Evolutionary conservation across 768 basidiomycete species (phyloP).

Genomic region (Naganishia onofrii): DNA sequence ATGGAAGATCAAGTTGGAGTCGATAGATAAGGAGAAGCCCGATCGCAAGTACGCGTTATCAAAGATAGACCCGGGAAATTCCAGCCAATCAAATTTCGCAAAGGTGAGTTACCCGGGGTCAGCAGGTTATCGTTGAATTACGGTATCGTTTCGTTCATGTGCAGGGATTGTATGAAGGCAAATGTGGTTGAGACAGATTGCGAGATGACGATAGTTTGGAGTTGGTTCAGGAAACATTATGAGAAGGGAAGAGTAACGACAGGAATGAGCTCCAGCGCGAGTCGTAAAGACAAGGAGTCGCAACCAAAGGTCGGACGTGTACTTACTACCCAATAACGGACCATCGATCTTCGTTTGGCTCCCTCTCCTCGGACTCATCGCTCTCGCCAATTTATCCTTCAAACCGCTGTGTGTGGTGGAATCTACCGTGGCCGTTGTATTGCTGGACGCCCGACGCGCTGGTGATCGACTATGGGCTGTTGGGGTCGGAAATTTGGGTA

Average conservation of each 20-base stretch:
- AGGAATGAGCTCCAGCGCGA: not conserved
- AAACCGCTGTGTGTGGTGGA: not conserved
- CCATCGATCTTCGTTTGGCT: constrained; percentile 24
- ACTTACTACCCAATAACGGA: constrained; percentile 13
- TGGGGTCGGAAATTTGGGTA: constrained; percentile 8
- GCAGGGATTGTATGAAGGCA: not conserved
- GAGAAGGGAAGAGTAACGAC: no score
- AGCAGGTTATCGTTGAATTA: not conserved
- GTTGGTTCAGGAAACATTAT: not conserved
- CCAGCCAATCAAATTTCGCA: not conserved
- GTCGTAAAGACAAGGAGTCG: not conserved
- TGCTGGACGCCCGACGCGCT: constrained; percentile 8
- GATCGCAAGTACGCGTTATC: not conserved
- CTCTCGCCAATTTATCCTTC: constrained; percentile 13
- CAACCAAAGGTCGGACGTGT: not conserved
- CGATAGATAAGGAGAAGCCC: constrained; percentile 3
- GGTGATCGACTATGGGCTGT: constrained; percentile 19
- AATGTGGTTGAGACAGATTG: not conserved
- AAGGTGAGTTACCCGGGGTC: not conserved
- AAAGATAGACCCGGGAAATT: not conserved
- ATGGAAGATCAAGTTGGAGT: constrained; percentile 3
- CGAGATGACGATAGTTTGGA: no score
- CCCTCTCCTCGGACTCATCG: constrained; percentile 20
- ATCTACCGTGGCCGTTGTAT: constrained; percentile 3
- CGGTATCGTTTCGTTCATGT: not conserved